Conservation (phyloP, 148 eudicot species). For the Chenopodium album region DNA sequence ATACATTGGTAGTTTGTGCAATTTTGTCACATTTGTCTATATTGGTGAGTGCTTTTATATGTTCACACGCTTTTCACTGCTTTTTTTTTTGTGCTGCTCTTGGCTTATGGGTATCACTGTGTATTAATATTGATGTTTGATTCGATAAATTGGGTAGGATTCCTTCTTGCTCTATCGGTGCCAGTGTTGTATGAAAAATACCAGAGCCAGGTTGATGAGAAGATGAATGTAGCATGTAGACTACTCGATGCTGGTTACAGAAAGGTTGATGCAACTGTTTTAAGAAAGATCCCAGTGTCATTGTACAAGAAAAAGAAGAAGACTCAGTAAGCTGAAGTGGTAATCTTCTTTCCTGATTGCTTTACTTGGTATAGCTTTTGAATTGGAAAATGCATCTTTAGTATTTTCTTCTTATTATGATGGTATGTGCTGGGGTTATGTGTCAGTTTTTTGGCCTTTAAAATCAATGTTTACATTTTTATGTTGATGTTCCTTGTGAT, state of each 20-base stretch:
- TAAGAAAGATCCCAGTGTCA: conserved; percentile 54
- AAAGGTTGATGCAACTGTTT: conserved; percentile 50
- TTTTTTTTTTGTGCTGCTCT: background rate
- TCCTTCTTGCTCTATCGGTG: conserved; percentile 69
- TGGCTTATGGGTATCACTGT: background rate
- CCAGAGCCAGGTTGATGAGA: conserved; percentile 70
- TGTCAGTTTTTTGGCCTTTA: background rate
- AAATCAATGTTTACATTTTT: background rate
- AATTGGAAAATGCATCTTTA: background rate
- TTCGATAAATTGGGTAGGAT: conserved; percentile 37
- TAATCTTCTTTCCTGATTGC: conserved; percentile 23
- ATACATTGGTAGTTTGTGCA: conserved; percentile 67
- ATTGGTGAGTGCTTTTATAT: conserved; percentile 50
- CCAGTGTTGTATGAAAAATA: conserved; percentile 77
- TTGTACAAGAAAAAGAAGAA: conserved; percentile 66
- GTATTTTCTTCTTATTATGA: background rate
- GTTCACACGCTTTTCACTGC: background rate
- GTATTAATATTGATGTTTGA: conserved; percentile 14
- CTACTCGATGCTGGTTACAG: conserved; percentile 43
- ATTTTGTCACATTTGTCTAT: conserved; percentile 70
- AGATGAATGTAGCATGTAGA: conserved; percentile 40
- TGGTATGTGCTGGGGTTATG: background rate
- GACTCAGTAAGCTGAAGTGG: conserved; percentile 56
- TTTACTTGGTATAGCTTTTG: background rate
- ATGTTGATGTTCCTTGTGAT: background rate